Evolutionary conservation across 2,329 filamentous ascomycete species (phyloP).

Genomic region (Fusarium udum): DNA sequence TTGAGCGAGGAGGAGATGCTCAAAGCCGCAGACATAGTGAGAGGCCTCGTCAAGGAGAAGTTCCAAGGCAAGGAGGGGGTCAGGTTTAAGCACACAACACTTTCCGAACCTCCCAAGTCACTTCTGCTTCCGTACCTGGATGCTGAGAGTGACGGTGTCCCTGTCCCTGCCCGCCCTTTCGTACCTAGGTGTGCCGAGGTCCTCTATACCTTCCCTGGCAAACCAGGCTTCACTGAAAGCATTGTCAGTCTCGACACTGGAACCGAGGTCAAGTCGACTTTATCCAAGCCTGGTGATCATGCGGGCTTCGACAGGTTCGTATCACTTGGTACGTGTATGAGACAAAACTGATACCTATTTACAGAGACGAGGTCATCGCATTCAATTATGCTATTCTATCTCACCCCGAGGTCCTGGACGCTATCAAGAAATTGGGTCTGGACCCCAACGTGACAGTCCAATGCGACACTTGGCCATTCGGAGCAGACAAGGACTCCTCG

Average conservation of each 20-base stretch:
- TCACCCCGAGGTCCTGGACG: background rate
- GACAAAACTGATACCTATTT: accelerated
- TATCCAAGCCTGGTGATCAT: background rate
- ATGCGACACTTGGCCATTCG: background rate
- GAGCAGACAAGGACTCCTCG: background rate
- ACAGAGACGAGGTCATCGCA: background rate
- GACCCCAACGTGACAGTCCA: background rate
- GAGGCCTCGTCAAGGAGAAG: background rate
- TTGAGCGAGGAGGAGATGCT: background rate
- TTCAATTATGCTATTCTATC: background rate
- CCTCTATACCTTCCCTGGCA: background rate
- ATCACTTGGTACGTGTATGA: accelerated
- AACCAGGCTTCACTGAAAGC: background rate
- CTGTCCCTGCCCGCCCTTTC: background rate
- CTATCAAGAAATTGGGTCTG: background rate
- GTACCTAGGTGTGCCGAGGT: background rate
- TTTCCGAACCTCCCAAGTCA: background rate
- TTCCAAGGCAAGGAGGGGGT: background rate
- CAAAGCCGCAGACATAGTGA: background rate
- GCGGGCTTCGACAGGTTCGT: background rate
- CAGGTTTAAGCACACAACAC: background rate
- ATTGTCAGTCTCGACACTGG: background rate
- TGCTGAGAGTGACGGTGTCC: background rate
- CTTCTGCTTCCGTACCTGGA: background rate
- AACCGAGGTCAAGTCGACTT: background rate